Evolutionary conservation across 192 early-diverging fungal species (phyloP).

Genomic region (Diversispora eburnea): DNA sequence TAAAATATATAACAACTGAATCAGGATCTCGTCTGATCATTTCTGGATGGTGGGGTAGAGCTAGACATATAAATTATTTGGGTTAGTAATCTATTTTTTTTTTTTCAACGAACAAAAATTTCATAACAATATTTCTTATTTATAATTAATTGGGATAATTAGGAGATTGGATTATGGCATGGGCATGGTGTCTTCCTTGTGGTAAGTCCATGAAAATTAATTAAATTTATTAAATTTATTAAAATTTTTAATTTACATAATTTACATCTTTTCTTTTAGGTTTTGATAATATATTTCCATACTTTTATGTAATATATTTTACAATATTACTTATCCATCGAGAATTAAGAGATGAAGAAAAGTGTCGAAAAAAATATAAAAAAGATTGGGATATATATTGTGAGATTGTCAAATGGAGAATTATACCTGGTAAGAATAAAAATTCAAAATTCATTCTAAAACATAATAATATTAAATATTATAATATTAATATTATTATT

Average conservation of each 20-base stretch:
- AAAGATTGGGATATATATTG: conserved; percentile 91
- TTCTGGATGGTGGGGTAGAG: conserved; percentile 92
- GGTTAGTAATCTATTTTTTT: conserved; percentile 22
- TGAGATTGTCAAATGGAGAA: conserved; percentile 71
- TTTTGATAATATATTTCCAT: conserved; percentile 75
- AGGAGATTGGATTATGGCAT: conserved; percentile 90
- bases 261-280: conserved; percentile 36
- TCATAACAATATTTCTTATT: neutral
- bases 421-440: conserved; percentile 64
- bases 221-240: neutral
- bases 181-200: conserved; percentile 86
- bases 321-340: conserved; percentile 86
- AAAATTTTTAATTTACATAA: too few species aligned
- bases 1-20: conserved; percentile 84
- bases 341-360: conserved; percentile 81
- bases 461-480: neutral
- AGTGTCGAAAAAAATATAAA: conserved; percentile 90
- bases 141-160: conserved; percentile 17
- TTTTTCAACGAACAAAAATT: neutral
- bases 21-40: conserved; percentile 76
- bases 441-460: too few species aligned
- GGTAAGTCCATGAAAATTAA: conserved; percentile 31
- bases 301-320: conserved; percentile 95
- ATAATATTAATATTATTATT: neutral
- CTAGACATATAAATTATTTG: conserved; percentile 92